Evolutionary conservation across 495 filamentous ascomycete genomes (phyloP), one percentile per base, ranked within the genome.

Genomic region (Penicillium fimorum): DNA sequence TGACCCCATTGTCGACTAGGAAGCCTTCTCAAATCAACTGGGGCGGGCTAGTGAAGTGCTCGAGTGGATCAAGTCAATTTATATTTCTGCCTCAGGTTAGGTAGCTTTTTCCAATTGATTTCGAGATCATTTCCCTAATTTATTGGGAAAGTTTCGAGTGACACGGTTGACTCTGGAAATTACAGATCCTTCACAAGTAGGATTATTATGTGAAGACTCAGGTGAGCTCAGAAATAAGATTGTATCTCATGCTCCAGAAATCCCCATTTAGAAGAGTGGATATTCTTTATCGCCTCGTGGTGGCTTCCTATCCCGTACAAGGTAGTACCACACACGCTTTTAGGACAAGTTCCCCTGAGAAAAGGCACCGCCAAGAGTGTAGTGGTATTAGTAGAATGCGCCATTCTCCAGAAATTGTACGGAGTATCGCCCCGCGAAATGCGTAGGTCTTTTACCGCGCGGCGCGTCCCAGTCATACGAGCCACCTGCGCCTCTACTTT

Each of bases 251-350:
- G 6, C 6, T n/a, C 6, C 35, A 38, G n/a, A 38, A 18, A 22
- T 40, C 35, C 35, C 35, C 15, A 51, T 40, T 37, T 5, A 24
- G 48, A 51, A 51, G 15, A 51, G 15, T 27, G 45, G 45, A 29
- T 47, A 32, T 38, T 17, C 35, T 15, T 9, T 38, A 17, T 38
- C 15, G 6, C 35, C 35, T 17, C 35, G 35, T 38, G 15, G 35
- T 35, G 33, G 33, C 15, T 15, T 9, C n/a, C 35, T 38, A 17
- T 38, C 15, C 15, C n/a, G 35, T 38, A 17, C 35, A 15, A 13
- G 15, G 35, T n/a, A 17, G 45, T 7, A 32, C 45, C 45, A 47
- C 30, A 13, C n/a, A 47, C 27, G 9, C 9, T 32, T 47, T 32
- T 18, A 18, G 45, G 27, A 47, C 22, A 27, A 18, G 10, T 13